Conservation (phyloP, 805 yeast genomes). For the Starmerella sp. region DNA sequence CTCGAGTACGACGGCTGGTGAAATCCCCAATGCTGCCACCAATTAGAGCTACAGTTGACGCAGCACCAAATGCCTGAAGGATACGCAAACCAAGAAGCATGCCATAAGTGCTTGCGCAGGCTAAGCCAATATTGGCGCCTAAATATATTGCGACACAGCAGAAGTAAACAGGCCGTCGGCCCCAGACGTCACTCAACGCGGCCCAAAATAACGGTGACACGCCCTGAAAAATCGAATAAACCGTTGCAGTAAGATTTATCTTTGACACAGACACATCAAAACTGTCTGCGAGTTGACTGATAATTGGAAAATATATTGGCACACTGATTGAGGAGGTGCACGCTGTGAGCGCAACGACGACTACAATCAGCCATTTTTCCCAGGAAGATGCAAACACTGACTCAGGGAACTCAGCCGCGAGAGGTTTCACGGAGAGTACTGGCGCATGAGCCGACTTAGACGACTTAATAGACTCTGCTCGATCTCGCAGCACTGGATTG, state of each 20-base stretch:
- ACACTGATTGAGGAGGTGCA: slow-evolving; percentile 50
- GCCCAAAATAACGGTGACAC: slow-evolving; percentile 60
- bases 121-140: slow-evolving; percentile 55
- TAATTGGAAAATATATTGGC: slow-evolving; percentile 72
- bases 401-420: slow-evolving; percentile 11
- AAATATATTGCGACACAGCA: slow-evolving; percentile 45
- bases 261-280: slow-evolving; percentile 47
- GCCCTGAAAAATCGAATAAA: slow-evolving; percentile 68
- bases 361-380: slow-evolving; percentile 18
- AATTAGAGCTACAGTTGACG: slow-evolving; percentile 61
- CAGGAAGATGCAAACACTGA: slow-evolving; percentile 7
- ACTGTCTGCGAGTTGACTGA: slow-evolving; percentile 43
- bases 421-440: neutral
- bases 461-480: too few relatives aligned
- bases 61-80: slow-evolving; percentile 63
- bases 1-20: slow-evolving; percentile 54
- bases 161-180: slow-evolving; percentile 59
- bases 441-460: too few relatives aligned
- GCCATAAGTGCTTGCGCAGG: slow-evolving; percentile 46
- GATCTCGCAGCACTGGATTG: too few relatives aligned
- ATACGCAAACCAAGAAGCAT: slow-evolving; percentile 54
- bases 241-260: slow-evolving; percentile 63
- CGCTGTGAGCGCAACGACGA: slow-evolving; percentile 10
- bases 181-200: slow-evolving; percentile 55
- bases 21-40: slow-evolving; percentile 68